phyloP scores from a whole-genome alignment of 768 basidiomycete genomes.

The Sporobolomyces roseus region DNA sequence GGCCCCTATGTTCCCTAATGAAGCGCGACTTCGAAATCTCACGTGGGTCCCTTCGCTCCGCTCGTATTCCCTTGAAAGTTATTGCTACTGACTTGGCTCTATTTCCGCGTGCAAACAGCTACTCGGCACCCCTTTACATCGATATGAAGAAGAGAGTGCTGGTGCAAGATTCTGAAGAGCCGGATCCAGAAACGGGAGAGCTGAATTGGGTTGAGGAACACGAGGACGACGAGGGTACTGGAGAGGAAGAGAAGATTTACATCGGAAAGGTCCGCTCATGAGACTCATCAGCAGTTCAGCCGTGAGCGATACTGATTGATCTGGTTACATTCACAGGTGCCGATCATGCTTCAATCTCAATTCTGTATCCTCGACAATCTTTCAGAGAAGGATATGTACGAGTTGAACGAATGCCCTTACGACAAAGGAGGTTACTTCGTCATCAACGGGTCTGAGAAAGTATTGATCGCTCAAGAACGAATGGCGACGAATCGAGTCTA shows the following conservation, averaged over 20 bases:
- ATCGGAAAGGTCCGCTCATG: slow-evolving; percentile 70
- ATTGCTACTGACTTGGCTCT: background rate
- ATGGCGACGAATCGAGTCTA: slow-evolving; percentile 99
- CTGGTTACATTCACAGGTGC: slow-evolving; percentile 66
- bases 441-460: slow-evolving; percentile 99
- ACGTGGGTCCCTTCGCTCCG: slow-evolving; percentile 53
- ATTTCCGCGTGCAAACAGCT: slow-evolving; percentile 47
- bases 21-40: slow-evolving; percentile 86
- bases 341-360: slow-evolving; percentile 93
- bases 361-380: slow-evolving; percentile 86
- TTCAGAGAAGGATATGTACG: slow-evolving; percentile 73
- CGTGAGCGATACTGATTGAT: too few relatives aligned
- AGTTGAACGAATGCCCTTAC: slow-evolving; percentile 95
- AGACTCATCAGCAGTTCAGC: too few relatives aligned
- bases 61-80: background rate
- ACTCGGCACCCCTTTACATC: slow-evolving; percentile 90
- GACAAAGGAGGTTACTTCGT: slow-evolving; percentile 98
- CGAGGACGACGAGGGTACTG: slow-evolving; percentile 30
- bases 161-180: slow-evolving; percentile 69
- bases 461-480: slow-evolving; percentile 97
- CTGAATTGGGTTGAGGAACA: slow-evolving; percentile 37
- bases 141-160: slow-evolving; percentile 87
- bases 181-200: slow-evolving; percentile 55
- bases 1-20: slow-evolving; percentile 91
- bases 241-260: slow-evolving; percentile 70